Evolutionary conservation across 179 eudicot genomes (phyloP).

Genomic region (Drosera spatulata): DNA sequence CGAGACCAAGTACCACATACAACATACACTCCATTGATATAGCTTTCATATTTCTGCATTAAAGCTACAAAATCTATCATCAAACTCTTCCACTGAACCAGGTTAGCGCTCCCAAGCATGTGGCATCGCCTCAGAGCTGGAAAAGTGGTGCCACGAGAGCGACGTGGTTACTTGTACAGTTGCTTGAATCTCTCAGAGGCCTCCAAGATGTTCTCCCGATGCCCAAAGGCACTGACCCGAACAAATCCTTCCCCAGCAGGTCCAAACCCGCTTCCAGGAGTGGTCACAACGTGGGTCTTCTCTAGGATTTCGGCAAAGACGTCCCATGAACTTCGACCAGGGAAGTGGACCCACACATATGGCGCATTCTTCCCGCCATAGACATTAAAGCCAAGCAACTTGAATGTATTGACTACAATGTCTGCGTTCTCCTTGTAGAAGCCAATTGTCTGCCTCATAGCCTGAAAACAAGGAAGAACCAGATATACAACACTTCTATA

Average conservation of each 20-base stretch:
- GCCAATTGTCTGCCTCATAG: constrained; percentile 75
- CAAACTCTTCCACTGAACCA: too few relatives aligned
- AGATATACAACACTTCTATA: too few relatives aligned
- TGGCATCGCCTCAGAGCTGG: not conserved
- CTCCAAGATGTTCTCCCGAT: constrained; percentile 79
- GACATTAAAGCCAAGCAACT: constrained; percentile 82
- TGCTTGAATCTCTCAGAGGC: constrained; percentile 84
- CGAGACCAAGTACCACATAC: too few relatives aligned
- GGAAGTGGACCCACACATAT: constrained; percentile 94
- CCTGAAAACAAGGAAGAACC: constrained; percentile 31
- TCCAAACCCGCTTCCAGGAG: constrained; percentile 97
- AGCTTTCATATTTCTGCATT: too few relatives aligned
- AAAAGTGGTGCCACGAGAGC: not conserved
- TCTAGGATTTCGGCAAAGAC: constrained; percentile 86
- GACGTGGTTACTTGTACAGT: constrained; percentile 44
- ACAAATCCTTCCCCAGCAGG: constrained; percentile 94
- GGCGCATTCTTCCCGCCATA: constrained; percentile 95
- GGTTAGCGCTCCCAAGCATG: not conserved
- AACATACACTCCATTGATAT: too few relatives aligned
- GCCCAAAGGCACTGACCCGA: constrained; percentile 89
- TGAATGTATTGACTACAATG: constrained; percentile 71
- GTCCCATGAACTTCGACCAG: constrained; percentile 95
- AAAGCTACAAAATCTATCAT: too few relatives aligned
- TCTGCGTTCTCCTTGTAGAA: constrained; percentile 84
- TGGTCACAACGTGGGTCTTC: constrained; percentile 87